These are phyloP conservation scores for Bacidia gigantensis DNA, from an alignment of 495 filamentous ascomycete species.

Conservation along the genomic window DNA sequence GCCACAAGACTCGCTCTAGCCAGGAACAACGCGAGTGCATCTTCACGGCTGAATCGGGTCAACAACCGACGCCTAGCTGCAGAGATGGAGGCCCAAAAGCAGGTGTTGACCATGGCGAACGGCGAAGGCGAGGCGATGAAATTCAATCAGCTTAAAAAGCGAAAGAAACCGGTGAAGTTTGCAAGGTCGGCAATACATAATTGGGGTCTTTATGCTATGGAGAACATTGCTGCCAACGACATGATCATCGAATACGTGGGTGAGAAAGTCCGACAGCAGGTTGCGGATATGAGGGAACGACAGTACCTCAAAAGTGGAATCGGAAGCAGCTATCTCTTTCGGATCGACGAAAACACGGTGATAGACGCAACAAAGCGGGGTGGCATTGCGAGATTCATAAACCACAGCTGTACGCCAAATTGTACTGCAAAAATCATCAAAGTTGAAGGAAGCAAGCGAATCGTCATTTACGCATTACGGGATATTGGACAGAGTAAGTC, in stretches of 20 bases:
- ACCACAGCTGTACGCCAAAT: slow-evolving; percentile 95
- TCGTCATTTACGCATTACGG: slow-evolving; percentile 93
- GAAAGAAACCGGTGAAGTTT: slow-evolving; percentile 98
- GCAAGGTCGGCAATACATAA: slow-evolving; percentile 96
- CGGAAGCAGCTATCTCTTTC: slow-evolving; percentile 93
- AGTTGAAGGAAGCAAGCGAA: slow-evolving; percentile 96
- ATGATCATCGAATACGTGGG: slow-evolving; percentile 99
- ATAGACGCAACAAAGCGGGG: slow-evolving; percentile 97
- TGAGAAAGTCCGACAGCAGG: slow-evolving; percentile 90
- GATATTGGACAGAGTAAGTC: slow-evolving; percentile 87
- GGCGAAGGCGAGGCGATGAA: slow-evolving; percentile 79
- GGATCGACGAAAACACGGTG: slow-evolving; percentile 94
- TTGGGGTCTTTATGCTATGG: slow-evolving; percentile 95
- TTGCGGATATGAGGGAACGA: slow-evolving; percentile 85
- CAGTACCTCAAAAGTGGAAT: slow-evolving; percentile 92
- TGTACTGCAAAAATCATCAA: slow-evolving; percentile 99
- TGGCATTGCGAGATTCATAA: slow-evolving; percentile 96
- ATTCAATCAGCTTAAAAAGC: slow-evolving; percentile 98
- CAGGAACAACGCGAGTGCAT: slow-evolving; percentile 61
- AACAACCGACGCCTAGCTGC: slow-evolving; percentile 89
- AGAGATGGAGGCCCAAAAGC: slow-evolving; percentile 88
- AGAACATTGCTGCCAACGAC: slow-evolving; percentile 92
- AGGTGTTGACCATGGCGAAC: slow-evolving; percentile 50
- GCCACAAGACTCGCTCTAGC: slow-evolving; percentile 64
- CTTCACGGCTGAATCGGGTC: slow-evolving; percentile 78